These are phyloP conservation scores for Hirsutella minnesotensis DNA, from an alignment of 2,329 filamentous ascomycete genomes.

Conservation along the genomic window DNA sequence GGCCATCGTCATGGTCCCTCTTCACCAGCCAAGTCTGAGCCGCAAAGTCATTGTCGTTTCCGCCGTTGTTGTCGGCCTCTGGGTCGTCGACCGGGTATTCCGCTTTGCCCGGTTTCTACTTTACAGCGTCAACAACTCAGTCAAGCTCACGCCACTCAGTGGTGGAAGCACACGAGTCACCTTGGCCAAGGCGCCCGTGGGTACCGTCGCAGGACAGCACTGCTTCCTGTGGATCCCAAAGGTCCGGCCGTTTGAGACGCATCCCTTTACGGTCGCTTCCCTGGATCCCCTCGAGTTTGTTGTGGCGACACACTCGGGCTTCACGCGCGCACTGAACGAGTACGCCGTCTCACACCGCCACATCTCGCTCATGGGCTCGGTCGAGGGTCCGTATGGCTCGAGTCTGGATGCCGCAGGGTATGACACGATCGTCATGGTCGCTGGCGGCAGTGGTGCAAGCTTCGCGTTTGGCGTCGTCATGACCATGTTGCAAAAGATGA, in stretches of 20 bases:
- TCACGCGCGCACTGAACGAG: conserved; percentile 42
- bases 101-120: conserved; percentile 29
- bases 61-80: conserved; percentile 31
- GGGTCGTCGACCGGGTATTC: conserved; percentile 38
- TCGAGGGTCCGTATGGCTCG: conserved; percentile 48
- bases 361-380: conserved; percentile 32
- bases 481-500: conserved; percentile 19
- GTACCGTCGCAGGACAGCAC: conserved; percentile 43
- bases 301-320: conserved; percentile 45
- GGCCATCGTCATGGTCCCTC: conserved; percentile 32
- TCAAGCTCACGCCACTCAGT: conserved; percentile 39
- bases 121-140: conserved; percentile 37
- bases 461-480: conserved; percentile 34
- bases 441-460: conserved; percentile 49
- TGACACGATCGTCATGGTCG: conserved; percentile 46
- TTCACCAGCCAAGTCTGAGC: conserved; percentile 37
- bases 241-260: conserved; percentile 44
- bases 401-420: conserved; percentile 38
- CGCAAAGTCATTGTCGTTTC: conserved; percentile 30
- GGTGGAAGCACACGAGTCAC: conserved; percentile 43
- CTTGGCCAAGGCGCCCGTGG: conserved; percentile 34
- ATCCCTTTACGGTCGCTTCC: conserved; percentile 51
- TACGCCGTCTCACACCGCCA: conserved; percentile 39
- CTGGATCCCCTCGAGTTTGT: conserved; percentile 44
- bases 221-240: conserved; percentile 53